Percentiles rank a stretch among this genome's conserved stretches.
Evolutionary conservation across 208 protist genomes (phyloP).

Genomic region (Endotrypanum monterogeii): DNA sequence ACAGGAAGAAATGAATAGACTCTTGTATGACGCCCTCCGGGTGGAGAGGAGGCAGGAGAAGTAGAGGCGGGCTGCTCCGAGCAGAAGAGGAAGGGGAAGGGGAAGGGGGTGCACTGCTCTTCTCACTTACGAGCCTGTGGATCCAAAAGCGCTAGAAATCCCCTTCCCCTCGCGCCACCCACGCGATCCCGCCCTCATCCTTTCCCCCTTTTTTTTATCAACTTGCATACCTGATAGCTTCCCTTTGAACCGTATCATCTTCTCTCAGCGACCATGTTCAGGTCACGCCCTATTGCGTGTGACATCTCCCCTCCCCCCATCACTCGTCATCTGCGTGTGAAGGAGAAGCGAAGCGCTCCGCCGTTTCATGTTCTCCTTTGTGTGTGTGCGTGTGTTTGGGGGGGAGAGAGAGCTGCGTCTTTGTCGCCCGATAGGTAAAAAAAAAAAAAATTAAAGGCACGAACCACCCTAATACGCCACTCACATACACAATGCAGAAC

Average conservation of each 20-base stretch:
- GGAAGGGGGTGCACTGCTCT: neutral
- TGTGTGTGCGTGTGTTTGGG: neutral
- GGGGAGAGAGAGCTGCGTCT: neutral
- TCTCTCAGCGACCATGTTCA: no score
- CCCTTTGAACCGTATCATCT: no score
- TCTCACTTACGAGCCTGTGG: neutral
- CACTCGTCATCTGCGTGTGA: no score
- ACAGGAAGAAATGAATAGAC: constrained; percentile 38
- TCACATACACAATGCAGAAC: neutral
- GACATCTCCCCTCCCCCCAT: no score
- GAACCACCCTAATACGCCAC: neutral
- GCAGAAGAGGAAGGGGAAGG: neutral
- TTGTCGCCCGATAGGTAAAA: neutral
- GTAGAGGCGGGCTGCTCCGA: neutral
- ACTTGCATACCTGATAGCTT: no score
- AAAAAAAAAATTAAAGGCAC: neutral
- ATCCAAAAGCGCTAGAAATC: neutral
- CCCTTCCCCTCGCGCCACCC: no score
- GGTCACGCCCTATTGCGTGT: no score
- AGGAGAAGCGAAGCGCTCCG: no score
- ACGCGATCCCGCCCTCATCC: neutral
- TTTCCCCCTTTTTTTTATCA: neutral
- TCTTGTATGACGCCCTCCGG: constrained; percentile 15
- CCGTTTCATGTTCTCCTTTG: no score
- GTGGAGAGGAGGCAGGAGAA: constrained; percentile 15